Conservation (phyloP, 2,329 filamentous ascomycete species). For the Acephala macrosclerotiorum region DNA sequence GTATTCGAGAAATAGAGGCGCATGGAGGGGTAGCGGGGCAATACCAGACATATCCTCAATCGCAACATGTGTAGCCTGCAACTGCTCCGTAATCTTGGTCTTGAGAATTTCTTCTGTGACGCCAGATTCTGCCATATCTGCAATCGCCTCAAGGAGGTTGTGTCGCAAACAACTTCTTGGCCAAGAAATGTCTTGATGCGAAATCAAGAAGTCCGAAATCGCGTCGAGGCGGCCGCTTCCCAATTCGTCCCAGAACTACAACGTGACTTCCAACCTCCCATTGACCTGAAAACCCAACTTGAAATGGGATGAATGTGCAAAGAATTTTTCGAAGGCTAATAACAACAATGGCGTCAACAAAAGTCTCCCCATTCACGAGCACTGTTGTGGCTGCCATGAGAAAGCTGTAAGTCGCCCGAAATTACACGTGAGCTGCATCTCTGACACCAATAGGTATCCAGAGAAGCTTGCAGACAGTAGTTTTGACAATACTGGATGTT, state of each 20-base stretch:
- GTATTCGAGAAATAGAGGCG: background rate
- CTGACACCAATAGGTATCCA: constrained; percentile 71
- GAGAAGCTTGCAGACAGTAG: constrained; percentile 86
- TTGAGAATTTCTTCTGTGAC: constrained; percentile 79
- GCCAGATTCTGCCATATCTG: constrained; percentile 60
- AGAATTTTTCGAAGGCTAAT: constrained; percentile 27
- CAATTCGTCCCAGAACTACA: background rate
- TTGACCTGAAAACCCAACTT: background rate
- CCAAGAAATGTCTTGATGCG: constrained; percentile 23
- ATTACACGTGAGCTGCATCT: background rate
- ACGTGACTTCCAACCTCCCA: background rate
- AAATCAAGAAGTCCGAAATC: constrained; percentile 27
- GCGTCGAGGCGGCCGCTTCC: constrained; percentile 14
- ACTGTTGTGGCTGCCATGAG: constrained; percentile 81
- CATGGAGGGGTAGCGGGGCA: constrained; percentile 32
- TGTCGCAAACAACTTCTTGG: background rate
- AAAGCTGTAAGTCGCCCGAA: constrained; percentile 67
- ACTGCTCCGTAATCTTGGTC: constrained; percentile 70
- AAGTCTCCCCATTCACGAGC: constrained; percentile 57
- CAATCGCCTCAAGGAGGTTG: background rate
- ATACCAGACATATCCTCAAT: constrained; percentile 93
- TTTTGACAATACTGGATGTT: constrained; percentile 94
- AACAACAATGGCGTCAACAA: constrained; percentile 36
- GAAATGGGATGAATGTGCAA: constrained; percentile 33
- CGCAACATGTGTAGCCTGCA: constrained; percentile 81